phyloP scores from a whole-genome alignment of 2,329 filamentous ascomycete genomes.

The Taxawa tesnikishii region DNA sequence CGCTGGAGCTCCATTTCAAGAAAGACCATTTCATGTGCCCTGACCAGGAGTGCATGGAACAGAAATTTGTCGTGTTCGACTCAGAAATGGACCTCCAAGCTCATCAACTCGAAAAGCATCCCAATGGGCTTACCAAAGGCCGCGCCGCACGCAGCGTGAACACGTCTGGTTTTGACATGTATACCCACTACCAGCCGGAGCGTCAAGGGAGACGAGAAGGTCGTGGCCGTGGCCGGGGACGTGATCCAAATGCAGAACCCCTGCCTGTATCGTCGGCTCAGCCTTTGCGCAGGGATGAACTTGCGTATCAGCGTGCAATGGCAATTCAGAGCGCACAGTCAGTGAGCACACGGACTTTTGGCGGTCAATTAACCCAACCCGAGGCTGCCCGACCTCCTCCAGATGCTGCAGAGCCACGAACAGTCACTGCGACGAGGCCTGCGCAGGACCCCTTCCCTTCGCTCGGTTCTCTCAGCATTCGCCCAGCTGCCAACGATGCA shows the following conservation, averaged over 20 bases:
- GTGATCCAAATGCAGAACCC: constrained; percentile 77
- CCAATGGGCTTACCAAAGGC: constrained; percentile 67
- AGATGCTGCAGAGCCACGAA: constrained; percentile 21
- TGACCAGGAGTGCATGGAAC: constrained; percentile 81
- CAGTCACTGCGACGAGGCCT: constrained; percentile 26
- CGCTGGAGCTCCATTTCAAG: constrained; percentile 74
- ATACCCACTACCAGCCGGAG: constrained; percentile 54
- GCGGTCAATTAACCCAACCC: constrained; percentile 57
- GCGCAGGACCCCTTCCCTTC: constrained; percentile 6
- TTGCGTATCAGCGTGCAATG: constrained; percentile 85
- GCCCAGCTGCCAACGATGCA: constrained; percentile 11
- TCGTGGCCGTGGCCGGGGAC: constrained; percentile 50
- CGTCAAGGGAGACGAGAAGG: constrained; percentile 37
- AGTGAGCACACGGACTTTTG: constrained; percentile 67
- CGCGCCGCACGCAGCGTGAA: constrained; percentile 78
- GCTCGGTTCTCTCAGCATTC: constrained; percentile 4
- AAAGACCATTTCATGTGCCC: constrained; percentile 77
- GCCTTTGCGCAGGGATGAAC: constrained; percentile 69
- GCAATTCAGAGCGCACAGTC: constrained; percentile 83
- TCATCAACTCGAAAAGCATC: constrained; percentile 78
- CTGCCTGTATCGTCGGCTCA: constrained; percentile 67
- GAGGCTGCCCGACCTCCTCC: constrained; percentile 35
- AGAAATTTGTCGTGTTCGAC: constrained; percentile 95
- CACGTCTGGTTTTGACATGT: constrained; percentile 72
- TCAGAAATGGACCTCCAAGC: constrained; percentile 91